Conservation (phyloP, 352 stramenopile species). For the Globisporangium yorkense region DNA sequence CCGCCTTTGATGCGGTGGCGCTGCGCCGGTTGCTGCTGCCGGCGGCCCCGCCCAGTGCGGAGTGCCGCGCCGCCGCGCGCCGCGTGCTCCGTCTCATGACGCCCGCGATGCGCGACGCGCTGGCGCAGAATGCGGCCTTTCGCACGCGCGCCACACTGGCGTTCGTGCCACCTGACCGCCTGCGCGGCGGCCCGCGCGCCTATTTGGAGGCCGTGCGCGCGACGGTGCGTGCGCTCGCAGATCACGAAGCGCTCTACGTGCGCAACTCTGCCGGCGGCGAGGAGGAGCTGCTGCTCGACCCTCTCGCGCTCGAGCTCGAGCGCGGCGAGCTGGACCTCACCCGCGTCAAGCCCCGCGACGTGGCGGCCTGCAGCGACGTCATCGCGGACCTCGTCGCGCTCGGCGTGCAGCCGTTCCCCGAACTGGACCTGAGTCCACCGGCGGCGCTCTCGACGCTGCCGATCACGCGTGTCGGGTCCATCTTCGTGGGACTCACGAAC, state of each 20-base stretch:
- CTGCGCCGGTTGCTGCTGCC: conserved; percentile 1
- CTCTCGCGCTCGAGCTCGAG: conserved; percentile 1
- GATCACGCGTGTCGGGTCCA: neutral
- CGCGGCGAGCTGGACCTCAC: neutral
- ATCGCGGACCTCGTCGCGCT: neutral
- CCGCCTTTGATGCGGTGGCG: neutral
- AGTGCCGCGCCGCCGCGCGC: neutral
- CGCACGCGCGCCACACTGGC: neutral
- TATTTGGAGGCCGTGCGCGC: neutral
- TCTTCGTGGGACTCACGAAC: neutral
- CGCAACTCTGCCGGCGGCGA: neutral
- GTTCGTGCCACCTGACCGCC: neutral
- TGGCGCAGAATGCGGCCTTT: neutral
- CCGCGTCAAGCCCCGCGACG: neutral
- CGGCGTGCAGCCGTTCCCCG: conserved; percentile 1
- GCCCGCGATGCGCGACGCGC: neutral
- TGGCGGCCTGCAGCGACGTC: neutral
- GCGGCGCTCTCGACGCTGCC: neutral
- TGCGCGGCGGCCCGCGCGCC: neutral
- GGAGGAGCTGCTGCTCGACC: neutral
- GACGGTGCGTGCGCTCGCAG: neutral
- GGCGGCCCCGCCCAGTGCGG: neutral
- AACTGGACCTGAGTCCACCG: neutral
- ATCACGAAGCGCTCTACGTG: neutral
- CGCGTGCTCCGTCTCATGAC: neutral